phyloP scores from a whole-genome alignment of 2,329 filamentous ascomycete species.

The Fusarium scirpi region DNA sequence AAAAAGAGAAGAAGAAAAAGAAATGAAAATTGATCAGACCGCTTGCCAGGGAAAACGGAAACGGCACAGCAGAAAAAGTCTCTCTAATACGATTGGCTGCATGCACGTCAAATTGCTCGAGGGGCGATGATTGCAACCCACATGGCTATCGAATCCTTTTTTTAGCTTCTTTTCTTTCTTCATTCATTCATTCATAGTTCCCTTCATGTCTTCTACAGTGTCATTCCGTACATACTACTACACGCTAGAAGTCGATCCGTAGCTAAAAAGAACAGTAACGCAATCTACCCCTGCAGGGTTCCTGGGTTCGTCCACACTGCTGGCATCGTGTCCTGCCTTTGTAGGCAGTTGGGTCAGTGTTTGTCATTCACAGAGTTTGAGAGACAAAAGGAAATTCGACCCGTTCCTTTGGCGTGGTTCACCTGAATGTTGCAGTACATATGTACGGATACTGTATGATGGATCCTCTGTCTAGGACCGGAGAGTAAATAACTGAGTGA shows the following conservation, averaged over 20 bases:
- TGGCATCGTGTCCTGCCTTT: constrained; percentile 32
- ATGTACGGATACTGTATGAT: constrained; percentile 1
- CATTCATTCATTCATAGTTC: constrained; percentile 1
- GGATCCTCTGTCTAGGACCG: constrained; percentile 8
- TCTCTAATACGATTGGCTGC: constrained; percentile 8
- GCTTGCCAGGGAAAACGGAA: not conserved
- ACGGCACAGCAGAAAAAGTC: constrained; percentile 15
- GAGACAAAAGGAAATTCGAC: constrained; percentile 27
- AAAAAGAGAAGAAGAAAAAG: not conserved
- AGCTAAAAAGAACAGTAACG: not conserved
- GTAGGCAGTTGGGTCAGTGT: constrained; percentile 13
- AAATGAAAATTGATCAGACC: constrained; percentile 10
- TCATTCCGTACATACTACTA: constrained; percentile 2
- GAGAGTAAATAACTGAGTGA: not conserved
- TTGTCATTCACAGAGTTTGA: not conserved
- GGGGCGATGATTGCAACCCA: constrained; percentile 28
- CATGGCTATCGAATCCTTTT: constrained; percentile 34
- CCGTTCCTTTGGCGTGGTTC: constrained; percentile 35
- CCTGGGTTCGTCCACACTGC: constrained; percentile 27
- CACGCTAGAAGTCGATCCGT: constrained; percentile 16
- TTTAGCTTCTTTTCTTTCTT: constrained; percentile 33
- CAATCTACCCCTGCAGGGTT: constrained; percentile 33
- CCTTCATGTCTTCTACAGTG: not conserved
- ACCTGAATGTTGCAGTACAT: constrained; percentile 42
- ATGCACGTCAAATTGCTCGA: constrained; percentile 46